Evolutionary conservation across 1,284 basidiomycete genomes (phyloP).

Genomic region (Farysia itapuensis): DNA sequence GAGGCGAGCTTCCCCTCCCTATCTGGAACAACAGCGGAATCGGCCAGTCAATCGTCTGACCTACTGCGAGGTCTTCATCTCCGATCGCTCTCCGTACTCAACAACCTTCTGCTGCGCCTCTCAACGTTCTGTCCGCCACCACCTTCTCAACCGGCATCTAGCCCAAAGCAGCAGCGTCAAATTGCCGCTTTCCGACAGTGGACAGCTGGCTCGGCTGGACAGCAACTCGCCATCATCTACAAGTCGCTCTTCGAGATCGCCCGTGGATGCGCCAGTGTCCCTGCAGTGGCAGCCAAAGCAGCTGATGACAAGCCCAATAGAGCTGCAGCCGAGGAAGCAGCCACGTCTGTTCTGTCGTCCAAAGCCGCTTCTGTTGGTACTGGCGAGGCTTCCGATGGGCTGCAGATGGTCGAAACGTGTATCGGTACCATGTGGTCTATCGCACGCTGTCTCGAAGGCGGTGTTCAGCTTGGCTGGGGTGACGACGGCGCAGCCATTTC

Average conservation of each 20-base stretch:
- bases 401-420: slow-evolving; percentile 44
- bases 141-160: slow-evolving; percentile 44
- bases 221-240: slow-evolving; percentile 2
- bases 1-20: slow-evolving; percentile 33
- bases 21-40: not conserved
- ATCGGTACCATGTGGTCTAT: slow-evolving; percentile 49
- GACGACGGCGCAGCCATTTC: not conserved
- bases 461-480: slow-evolving; percentile 13
- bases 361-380: not conserved
- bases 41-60: slow-evolving; percentile 1
- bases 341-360: not conserved
- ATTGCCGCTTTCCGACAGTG: slow-evolving; percentile 24
- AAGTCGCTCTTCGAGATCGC: slow-evolving; percentile 23
- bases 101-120: slow-evolving; percentile 42
- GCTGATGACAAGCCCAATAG: not conserved
- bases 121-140: slow-evolving; percentile 43
- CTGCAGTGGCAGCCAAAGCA: slow-evolving; percentile 20
- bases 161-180: slow-evolving; percentile 19
- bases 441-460: slow-evolving; percentile 37
- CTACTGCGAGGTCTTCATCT: slow-evolving; percentile 27
- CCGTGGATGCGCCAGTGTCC: slow-evolving; percentile 26
- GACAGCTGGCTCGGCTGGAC: slow-evolving; percentile 1
- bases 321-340: not conserved
- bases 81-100: slow-evolving; percentile 47
- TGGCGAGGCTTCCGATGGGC: slow-evolving; percentile 30